phyloP scores from a whole-genome alignment of 2,329 filamentous ascomycete genomes.

The Neofusicoccum kwambonambiense region DNA sequence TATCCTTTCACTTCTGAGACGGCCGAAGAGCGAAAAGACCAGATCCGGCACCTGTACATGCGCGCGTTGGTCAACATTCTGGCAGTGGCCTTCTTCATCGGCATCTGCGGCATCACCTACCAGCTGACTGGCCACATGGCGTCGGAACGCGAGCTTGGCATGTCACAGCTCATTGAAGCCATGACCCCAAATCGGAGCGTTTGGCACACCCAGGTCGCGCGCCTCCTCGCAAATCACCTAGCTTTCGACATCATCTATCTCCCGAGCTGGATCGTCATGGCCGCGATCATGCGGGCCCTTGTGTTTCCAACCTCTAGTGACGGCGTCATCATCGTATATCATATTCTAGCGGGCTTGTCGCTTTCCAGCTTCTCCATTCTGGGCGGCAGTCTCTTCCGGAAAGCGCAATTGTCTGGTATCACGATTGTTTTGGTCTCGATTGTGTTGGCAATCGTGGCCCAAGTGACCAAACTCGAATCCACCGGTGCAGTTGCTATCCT shows the following conservation, averaged over 20 bases:
- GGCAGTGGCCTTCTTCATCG: slow-evolving; percentile 75
- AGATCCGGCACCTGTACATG: slow-evolving; percentile 71
- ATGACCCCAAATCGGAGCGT: slow-evolving; percentile 78
- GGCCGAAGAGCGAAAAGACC: slow-evolving; percentile 61
- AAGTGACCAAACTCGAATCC: slow-evolving; percentile 64
- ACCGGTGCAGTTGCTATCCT: slow-evolving; percentile 67
- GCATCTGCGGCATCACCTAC: slow-evolving; percentile 78
- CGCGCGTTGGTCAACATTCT: slow-evolving; percentile 71
- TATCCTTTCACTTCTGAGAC: slow-evolving; percentile 76
- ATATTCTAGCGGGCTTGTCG: slow-evolving; percentile 73
- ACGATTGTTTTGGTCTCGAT: slow-evolving; percentile 70
- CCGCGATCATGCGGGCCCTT: slow-evolving; percentile 62
- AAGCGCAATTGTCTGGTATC: slow-evolving; percentile 84
- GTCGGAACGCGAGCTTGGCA: slow-evolving; percentile 79
- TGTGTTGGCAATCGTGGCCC: slow-evolving; percentile 76
- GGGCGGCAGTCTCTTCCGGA: slow-evolving; percentile 79
- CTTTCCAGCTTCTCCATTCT: slow-evolving; percentile 79
- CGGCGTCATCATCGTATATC: slow-evolving; percentile 56
- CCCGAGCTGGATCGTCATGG: slow-evolving; percentile 79
- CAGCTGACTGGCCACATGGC: slow-evolving; percentile 85
- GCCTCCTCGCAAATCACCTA: slow-evolving; percentile 76
- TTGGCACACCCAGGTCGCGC: slow-evolving; percentile 75
- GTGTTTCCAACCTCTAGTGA: slow-evolving; percentile 51
- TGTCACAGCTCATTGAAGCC: slow-evolving; percentile 83
- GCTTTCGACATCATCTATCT: slow-evolving; percentile 77